phyloP scores from a whole-genome alignment of 2,329 filamentous ascomycete genomes.

The Emergomyces pasteurianus region DNA sequence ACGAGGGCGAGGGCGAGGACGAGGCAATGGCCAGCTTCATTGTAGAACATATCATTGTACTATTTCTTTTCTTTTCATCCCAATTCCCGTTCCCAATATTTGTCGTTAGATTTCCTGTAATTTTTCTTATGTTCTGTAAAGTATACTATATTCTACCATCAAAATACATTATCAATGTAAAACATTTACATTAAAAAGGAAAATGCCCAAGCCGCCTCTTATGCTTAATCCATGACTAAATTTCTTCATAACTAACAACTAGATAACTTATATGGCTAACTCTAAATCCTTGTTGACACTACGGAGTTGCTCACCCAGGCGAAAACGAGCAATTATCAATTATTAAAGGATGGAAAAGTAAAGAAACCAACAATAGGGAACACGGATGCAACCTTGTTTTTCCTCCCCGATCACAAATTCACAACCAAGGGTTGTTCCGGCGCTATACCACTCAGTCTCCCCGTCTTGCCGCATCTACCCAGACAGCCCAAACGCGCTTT shows the following conservation, averaged over 20 bases:
- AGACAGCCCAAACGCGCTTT: background rate
- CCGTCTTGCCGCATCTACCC: constrained; percentile 1
- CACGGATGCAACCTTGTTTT: background rate
- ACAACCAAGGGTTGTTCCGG: background rate
- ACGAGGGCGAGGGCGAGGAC: background rate
- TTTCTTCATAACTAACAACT: background rate
- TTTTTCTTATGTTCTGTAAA: background rate
- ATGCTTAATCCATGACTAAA: background rate
- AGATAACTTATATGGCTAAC: too few species aligned
- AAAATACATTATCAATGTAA: background rate
- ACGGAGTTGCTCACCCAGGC: background rate
- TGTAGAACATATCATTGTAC: background rate
- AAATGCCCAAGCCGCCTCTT: background rate
- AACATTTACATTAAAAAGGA: background rate
- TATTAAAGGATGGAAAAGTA: background rate
- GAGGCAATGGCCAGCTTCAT: background rate
- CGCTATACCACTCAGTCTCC: too few species aligned
- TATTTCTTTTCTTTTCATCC: background rate
- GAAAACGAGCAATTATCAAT: background rate
- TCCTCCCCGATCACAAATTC: background rate
- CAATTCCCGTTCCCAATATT: background rate
- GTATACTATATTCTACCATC: background rate
- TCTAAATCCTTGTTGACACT: background rate
- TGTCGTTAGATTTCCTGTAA: background rate
- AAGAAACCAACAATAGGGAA: background rate